Base-by-base conservation (phyloP, 164 flowering plant species). In the Liriodendron chinense region DNA sequence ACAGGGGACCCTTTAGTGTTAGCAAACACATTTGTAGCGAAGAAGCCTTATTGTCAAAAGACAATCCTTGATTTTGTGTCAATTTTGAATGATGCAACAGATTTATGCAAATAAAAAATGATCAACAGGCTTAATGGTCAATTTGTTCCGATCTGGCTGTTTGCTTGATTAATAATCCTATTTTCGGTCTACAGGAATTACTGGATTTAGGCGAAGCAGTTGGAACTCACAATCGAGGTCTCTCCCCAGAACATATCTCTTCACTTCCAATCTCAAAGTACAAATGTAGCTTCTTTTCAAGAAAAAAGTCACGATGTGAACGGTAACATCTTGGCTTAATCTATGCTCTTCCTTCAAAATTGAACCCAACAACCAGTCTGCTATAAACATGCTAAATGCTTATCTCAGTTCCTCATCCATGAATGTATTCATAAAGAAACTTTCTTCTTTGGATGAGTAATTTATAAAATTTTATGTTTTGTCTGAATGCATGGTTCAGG, bases 161-260 rank as follows among this genome's bases (percentile, higher is more conserved):
- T 68, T 26, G 47, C 72, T 34, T 68, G 48, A 69, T 77, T 53
- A 70, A 49, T 53, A 14, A 7, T 24, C 21, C 25, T 1, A 6
- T 69, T 74, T 64, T 49, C 23, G 21, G 70, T 71, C 47, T 83
- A 64, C 88, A 95, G 98, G 99, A 95, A 79, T 83, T 95, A 72
- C 89, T 93, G 72, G 96, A 95, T 75, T 79, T 95, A 68, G 99
- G 99, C 26, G 99, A 95, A 83, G 82, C 91, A 50, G 97, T 95
- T 74, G 99, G 98, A 80, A 89, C 90, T 74, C 97, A 95, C 64
- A 91, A 86, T 79, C 88, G 96, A 71, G 99, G 99, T 67, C 94
- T 95, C 68, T 83, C 98, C 47, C 89, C 88, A 74, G 98, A 92
- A 24, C 84, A 69, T 28, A 93, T 95, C 64, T 77, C 91, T 43